A percentile compares a stretch with the other conserved stretches of the same genome.
These are phyloP conservation scores for Penicillium sp. DNA, from an alignment of 2,329 filamentous ascomycete genomes.

Conservation along the genomic window DNA sequence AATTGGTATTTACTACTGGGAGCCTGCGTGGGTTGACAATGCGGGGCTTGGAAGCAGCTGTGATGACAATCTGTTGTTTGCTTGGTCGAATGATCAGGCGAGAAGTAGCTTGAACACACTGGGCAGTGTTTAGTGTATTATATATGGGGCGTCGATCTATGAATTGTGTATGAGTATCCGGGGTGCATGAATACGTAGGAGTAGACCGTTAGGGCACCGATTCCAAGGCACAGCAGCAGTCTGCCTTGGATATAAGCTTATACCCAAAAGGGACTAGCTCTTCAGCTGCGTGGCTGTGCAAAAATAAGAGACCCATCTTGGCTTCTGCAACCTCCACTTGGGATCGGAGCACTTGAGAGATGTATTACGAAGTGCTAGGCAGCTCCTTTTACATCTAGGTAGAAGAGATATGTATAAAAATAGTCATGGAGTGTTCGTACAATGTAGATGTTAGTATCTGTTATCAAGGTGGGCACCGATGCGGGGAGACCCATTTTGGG, in stretches of 20 bases:
- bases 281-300: slow-evolving; percentile 36
- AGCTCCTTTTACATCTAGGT: background rate
- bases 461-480: slow-evolving; percentile 21
- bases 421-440: slow-evolving; percentile 1
- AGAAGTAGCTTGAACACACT: slow-evolving; percentile 62
- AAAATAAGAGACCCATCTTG: slow-evolving; percentile 10
- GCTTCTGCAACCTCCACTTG: slow-evolving; percentile 8
- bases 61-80: slow-evolving; percentile 64
- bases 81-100: slow-evolving; percentile 53
- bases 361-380: background rate
- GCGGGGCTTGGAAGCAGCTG: slow-evolving; percentile 66
- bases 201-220: background rate
- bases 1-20: slow-evolving; percentile 71
- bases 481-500: slow-evolving; percentile 18
- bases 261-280: slow-evolving; percentile 17
- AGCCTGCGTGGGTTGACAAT: slow-evolving; percentile 71
- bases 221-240: slow-evolving; percentile 16
- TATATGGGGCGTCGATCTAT: no score
- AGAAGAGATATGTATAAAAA: background rate
- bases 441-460: slow-evolving; percentile 7
- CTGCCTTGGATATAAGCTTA: slow-evolving; percentile 19
- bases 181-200: no score
- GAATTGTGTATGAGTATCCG: no score
- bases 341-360: background rate
- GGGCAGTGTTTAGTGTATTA: slow-evolving; percentile 43